Evolutionary conservation across 2,329 filamentous ascomycete species (phyloP), one percentile per base, ranked within the genome.

Genomic region (Aureobasidium sp.): DNA sequence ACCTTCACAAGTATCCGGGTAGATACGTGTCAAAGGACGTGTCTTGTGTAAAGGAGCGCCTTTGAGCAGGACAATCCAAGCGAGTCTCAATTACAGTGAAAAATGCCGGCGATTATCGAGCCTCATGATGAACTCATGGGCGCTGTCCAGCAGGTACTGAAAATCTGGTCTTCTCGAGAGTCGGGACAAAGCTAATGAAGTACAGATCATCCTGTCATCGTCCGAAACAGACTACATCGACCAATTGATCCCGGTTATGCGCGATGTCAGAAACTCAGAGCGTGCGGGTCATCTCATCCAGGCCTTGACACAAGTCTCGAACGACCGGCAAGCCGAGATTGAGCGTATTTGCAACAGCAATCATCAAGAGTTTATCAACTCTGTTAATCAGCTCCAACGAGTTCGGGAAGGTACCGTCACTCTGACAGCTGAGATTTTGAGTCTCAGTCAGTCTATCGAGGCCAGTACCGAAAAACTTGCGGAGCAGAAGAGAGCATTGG

Each of bases 171-270:
- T 29, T 24, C n/a, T 8, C 12, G 13, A 34, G 13, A 43, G 27
- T 3, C 13, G 2, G 13, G 20, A 27, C 43, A 44, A 43, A 43
- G 32, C 66, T 67, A 60, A 65, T 63, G 50, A 41, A 53, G 27
- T 32, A 47, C 72, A 99, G 91, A 95, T 97, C 68, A 92, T 97
- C 65, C 85, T 96, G 69, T 92, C 93, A 2, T 89, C 92, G 13
- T 92, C 92, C 26, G 93, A 97, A 71, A 84, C 88, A 55, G 94
- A 99, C 70, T 97, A 97, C 71, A 86, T 99, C 66, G 94, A 97
- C 73, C 93, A 97, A 72, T 79, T 99, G 56, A 96, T 97, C 52
- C 93, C 92, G 10, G 89, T 95, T 1, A 87, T 99, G 66, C 94
- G 92, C 78, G 93, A 97, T 82, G 92, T 90, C 67, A 86, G 90